Conservation (phyloP, 208 protist species). For the Angomonas ambiguus region DNA sequence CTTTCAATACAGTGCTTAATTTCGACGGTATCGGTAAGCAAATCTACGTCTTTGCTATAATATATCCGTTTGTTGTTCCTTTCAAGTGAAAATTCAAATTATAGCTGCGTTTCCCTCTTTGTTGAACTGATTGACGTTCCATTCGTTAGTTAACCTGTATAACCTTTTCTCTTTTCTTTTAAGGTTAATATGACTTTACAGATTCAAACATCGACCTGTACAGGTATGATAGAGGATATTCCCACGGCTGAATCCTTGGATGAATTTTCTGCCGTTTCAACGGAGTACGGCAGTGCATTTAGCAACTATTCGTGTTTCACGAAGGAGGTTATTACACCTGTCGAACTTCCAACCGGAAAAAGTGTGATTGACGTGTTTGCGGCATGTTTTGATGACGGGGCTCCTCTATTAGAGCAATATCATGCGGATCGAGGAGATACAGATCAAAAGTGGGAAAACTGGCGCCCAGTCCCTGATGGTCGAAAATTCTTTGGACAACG, state of each 20-base stretch:
- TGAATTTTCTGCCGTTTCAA: constrained; percentile 46
- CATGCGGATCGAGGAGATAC: constrained; percentile 41
- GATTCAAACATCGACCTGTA: constrained; percentile 12
- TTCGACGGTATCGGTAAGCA: too few relatives aligned
- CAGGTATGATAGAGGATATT: constrained; percentile 31
- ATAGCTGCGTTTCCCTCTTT: neutral
- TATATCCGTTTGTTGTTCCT: too few relatives aligned
- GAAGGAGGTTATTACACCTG: constrained; percentile 44
- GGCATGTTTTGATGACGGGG: constrained; percentile 51
- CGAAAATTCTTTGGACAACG: constrained; percentile 47
- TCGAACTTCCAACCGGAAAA: constrained; percentile 35
- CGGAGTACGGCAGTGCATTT: constrained; percentile 51
- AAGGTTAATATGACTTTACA: too few relatives aligned
- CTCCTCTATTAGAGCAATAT: constrained; percentile 35
- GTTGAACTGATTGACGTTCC: neutral
- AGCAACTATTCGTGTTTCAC: constrained; percentile 45
- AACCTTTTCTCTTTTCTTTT: constrained; percentile 13
- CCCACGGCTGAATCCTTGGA: constrained; percentile 39
- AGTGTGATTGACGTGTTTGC: constrained; percentile 57
- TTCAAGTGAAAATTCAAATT: neutral
- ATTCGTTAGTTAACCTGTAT: too few relatives aligned
- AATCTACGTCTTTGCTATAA: too few relatives aligned
- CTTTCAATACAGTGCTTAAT: too few relatives aligned
- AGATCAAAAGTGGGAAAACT: constrained; percentile 45
- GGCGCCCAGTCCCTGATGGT: constrained; percentile 18